Conservation (phyloP, 192 early-diverging fungal species). For the Podila clonocystis region DNA sequence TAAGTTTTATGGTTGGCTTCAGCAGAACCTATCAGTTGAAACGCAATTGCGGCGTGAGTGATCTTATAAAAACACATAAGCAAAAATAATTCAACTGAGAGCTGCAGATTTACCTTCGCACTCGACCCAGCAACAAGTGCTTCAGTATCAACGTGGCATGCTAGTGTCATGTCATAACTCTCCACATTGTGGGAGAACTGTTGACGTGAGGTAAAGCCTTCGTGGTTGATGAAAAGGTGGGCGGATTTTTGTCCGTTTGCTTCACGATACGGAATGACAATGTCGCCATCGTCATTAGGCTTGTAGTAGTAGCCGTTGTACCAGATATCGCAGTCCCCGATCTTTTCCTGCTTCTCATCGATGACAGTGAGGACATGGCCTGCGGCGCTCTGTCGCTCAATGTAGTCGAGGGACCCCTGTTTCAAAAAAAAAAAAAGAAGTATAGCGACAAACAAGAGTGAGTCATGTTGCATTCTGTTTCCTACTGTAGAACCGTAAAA, state of each 20-base stretch:
- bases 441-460: not conserved
- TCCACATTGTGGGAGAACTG: constrained; percentile 30
- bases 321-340: constrained; percentile 45
- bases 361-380: constrained; percentile 56
- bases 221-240: constrained; percentile 37
- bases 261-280: constrained; percentile 51
- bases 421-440: not conserved
- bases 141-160: constrained; percentile 55
- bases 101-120: constrained; percentile 34
- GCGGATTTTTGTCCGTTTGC: not conserved
- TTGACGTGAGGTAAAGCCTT: constrained; percentile 46
- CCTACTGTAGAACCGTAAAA: not conserved
- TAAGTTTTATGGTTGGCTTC: constrained; percentile 15
- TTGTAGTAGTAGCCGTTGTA: constrained; percentile 49
- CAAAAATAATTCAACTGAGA: not conserved
- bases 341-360: constrained; percentile 48
- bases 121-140: constrained; percentile 31
- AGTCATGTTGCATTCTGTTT: not conserved
- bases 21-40: constrained; percentile 20
- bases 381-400: constrained; percentile 52
- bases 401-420: constrained; percentile 55
- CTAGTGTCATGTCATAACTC: constrained; percentile 42
- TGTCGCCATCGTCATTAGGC: constrained; percentile 52
- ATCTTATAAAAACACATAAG: not conserved
- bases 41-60: not conserved